A percentile compares a stretch with the other conserved stretches of the same genome.
Conservation (phyloP, 78 protist genomes). For the Dictyostelium brefeldianum region DNA sequence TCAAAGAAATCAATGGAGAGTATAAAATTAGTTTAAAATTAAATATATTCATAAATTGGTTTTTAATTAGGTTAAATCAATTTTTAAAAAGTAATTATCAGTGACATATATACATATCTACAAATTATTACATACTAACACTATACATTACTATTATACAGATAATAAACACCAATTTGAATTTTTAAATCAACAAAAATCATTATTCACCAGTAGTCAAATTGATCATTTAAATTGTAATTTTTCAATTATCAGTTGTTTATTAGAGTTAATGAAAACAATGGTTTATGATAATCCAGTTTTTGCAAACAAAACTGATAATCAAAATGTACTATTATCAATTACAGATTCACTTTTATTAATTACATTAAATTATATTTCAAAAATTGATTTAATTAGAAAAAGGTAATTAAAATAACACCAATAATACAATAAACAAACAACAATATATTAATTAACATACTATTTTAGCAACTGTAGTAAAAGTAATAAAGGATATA, state of each 20-base stretch:
- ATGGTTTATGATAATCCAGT: neutral
- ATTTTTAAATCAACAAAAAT: neutral
- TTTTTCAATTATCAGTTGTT: neutral
- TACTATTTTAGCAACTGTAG: too few species aligned
- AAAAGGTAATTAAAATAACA: neutral
- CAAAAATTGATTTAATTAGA: neutral
- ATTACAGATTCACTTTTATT: neutral
- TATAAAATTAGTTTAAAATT: neutral
- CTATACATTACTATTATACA: neutral
- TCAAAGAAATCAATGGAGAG: neutral
- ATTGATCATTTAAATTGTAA: neutral
- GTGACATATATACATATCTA: neutral
- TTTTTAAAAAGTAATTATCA: neutral
- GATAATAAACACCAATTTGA: neutral
- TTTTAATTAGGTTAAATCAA: neutral
- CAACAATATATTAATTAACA: too few species aligned
- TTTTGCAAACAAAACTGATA: neutral
- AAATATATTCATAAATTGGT: neutral
- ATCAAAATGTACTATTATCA: neutral
- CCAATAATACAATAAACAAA: too few species aligned
- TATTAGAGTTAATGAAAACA: neutral
- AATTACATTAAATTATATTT: neutral
- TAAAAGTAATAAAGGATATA: neutral
- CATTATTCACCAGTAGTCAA: neutral
- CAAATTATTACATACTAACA: neutral